Base-by-base conservation (phyloP, 2,329 filamentous ascomycete species). In the Aspergillus fijiensis region DNA sequence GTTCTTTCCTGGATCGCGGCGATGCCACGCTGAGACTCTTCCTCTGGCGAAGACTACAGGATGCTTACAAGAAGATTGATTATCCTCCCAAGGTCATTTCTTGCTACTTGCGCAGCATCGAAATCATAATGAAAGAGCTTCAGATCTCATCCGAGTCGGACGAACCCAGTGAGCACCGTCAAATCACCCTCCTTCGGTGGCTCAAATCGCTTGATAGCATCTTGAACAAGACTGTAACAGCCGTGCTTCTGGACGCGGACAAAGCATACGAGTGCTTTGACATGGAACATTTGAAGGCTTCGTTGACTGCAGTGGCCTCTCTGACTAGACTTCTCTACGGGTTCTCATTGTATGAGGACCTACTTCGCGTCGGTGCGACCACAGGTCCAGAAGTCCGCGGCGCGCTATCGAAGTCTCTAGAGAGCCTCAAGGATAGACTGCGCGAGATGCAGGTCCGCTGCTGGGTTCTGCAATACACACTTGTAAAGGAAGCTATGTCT, bases 31-130 rank as follows among this genome's bases (percentile, higher is more conserved):
- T 98, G 54, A 87, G 91, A 39, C 79, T 98, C 1, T 92, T 95
- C 64, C 81, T 99, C 1, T 99, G 95, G 95, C 89, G 90, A 63
- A 87, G 92, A 54, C 83, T 99, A n/a, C 88, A 91, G 42, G 90
- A 95, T 64, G 94, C 95, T 0, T 99, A 99, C 70, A 84, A 87
- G 55, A 85, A 85, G 7, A 96, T 99, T 62, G 85, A 90, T 7
- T 96, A 97, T 69, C 80, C 86, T 0, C 92, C 94, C 0, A 97
- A 96, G 74, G 88, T 95, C 14, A 87, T 97, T 31, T 96, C 91
- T 0, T 98, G 93, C 74, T 86, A 91, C 61, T 80, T 99, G 31
- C 89, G 90, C 66, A 91, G 90, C 65, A 91, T 98, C 51, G 91
- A 96, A 72, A 89, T 93, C 68, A 85, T 98, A 21, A 81, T 95